Evolutionary conservation across 257 asterid species (phyloP).

Genomic region (Avicennia marina): DNA sequence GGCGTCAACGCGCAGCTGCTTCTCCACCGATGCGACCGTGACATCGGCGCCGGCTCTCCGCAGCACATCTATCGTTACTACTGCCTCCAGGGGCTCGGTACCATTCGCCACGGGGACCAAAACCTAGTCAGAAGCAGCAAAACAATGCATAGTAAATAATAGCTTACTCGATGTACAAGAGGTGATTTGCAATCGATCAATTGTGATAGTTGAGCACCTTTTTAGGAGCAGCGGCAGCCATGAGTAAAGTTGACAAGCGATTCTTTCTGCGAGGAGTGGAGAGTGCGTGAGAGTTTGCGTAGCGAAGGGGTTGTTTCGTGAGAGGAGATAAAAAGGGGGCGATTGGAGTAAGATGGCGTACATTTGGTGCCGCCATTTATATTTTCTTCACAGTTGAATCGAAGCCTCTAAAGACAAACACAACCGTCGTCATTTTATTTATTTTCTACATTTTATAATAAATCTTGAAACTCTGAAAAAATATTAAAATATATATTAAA

Average conservation of each 20-base stretch:
- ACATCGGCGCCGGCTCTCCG: constrained; percentile 97
- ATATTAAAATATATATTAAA: no score
- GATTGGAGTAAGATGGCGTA: constrained; percentile 51
- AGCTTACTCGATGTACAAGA: not conserved
- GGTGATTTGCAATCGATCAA: not conserved
- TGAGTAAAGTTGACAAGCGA: constrained; percentile 41
- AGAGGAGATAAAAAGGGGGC: constrained; percentile 23
- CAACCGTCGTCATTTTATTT: no score
- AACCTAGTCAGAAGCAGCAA: constrained; percentile 40
- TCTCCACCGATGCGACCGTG: constrained; percentile 89
- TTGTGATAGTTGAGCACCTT: constrained; percentile 22
- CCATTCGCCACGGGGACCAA: constrained; percentile 98
- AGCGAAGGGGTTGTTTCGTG: constrained; percentile 16
- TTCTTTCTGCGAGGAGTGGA: constrained; percentile 24
- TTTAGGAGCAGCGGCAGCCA: constrained; percentile 65
- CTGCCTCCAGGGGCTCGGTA: constrained; percentile 95
- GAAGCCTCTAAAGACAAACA: constrained; percentile 14
- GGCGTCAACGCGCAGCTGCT: constrained; percentile 67
- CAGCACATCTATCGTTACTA: constrained; percentile 68
- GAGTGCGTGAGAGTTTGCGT: constrained; percentile 14
- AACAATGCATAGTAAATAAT: not conserved
- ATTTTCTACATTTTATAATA: no score
- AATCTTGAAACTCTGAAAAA: no score
- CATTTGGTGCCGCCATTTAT: constrained; percentile 31
- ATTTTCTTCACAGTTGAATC: constrained; percentile 12